Base-by-base conservation (phyloP, 78 protist genomes). In the Paulinella micropora region DNA sequence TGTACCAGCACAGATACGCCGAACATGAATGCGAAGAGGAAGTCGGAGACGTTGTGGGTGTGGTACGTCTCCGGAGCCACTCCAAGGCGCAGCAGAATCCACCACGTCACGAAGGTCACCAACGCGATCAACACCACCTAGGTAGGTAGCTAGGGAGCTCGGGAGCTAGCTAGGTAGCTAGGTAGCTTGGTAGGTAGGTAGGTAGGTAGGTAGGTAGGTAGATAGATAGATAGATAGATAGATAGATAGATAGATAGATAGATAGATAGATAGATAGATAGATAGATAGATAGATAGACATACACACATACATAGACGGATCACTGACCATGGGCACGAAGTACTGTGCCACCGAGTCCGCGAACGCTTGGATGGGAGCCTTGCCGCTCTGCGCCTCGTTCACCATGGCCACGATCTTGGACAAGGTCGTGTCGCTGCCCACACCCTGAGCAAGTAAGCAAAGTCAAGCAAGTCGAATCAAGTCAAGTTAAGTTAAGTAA, bases 301-400 rank as follows among this genome's bases (percentile, higher is more conserved):
- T 51, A 51, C 15, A 51, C 15, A 23, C 73, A 51, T 51, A 51
- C 73, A 51, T 51, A 51, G 6, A 51, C 73, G 15, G 6, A 51
- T 51, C 6, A 6, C 6, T 37, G 73, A 97, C 95, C 0, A 36
- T 34, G 1, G 98, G 98, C n/a, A 97, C 97, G 92, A 96, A 97
- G 28, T 31, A 0, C 9, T 92, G 51, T 26, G 98, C 86, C 0
- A 95, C 28, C 31, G 29, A 29, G 39, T 97, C 99, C 37, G 98
- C 95, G 0, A 92, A 31, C 28, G 82, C 86, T 79, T 92, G 93
- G 73, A 94, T 89, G 29, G 94, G 92, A 0, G 95, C 87, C 84
- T 93, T 93, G 69, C 88, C 4, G 29, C 64, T 32, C 88, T 96
- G 98, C 2, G 99, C 98, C 32, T 93, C 86, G 36, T 93, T 94